Evolutionary conservation across 2,329 filamentous ascomycete genomes (phyloP).

Genomic region (Fusarium tupiense): DNA sequence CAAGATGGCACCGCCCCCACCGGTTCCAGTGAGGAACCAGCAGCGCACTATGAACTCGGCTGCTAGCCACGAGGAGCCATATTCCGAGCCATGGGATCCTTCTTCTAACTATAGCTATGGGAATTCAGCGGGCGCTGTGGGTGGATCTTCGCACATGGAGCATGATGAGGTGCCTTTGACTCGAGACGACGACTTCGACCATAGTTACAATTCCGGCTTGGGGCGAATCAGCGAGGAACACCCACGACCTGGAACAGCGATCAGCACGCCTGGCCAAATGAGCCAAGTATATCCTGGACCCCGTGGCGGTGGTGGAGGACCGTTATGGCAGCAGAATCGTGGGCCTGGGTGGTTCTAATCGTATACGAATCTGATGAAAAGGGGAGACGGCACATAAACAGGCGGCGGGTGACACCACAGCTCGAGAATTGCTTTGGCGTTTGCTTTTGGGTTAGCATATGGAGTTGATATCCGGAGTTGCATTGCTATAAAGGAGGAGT

Average conservation of each 20-base stretch:
- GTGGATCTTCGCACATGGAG: slow-evolving; percentile 41
- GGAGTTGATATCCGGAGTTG: slow-evolving; percentile 30
- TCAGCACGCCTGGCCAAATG: slow-evolving; percentile 31
- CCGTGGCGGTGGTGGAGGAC: slow-evolving; percentile 48
- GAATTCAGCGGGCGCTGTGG: slow-evolving; percentile 27
- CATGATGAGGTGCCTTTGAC: slow-evolving; percentile 54
- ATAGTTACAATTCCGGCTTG: slow-evolving; percentile 55
- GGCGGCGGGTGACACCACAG: neutral
- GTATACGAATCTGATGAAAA: slow-evolving; percentile 9
- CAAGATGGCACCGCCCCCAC: slow-evolving; percentile 32
- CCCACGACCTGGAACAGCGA: slow-evolving; percentile 34
- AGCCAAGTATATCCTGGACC: slow-evolving; percentile 37
- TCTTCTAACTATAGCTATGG: slow-evolving; percentile 28
- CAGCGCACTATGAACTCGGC: slow-evolving; percentile 27
- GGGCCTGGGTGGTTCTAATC: slow-evolving; percentile 58
- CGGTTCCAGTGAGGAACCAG: slow-evolving; percentile 30
- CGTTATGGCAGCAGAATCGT: slow-evolving; percentile 65
- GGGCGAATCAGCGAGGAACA: slow-evolving; percentile 49
- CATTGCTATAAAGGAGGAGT: slow-evolving; percentile 21
- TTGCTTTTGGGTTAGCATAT: slow-evolving; percentile 9
- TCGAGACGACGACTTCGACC: slow-evolving; percentile 56
- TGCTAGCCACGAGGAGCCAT: slow-evolving; percentile 18
- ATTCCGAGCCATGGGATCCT: slow-evolving; percentile 34
- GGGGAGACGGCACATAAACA: neutral
- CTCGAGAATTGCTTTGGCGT: neutral